Evolutionary conservation across 352 stramenopile species (phyloP).

Genomic region (Phytophthora citricola): DNA sequence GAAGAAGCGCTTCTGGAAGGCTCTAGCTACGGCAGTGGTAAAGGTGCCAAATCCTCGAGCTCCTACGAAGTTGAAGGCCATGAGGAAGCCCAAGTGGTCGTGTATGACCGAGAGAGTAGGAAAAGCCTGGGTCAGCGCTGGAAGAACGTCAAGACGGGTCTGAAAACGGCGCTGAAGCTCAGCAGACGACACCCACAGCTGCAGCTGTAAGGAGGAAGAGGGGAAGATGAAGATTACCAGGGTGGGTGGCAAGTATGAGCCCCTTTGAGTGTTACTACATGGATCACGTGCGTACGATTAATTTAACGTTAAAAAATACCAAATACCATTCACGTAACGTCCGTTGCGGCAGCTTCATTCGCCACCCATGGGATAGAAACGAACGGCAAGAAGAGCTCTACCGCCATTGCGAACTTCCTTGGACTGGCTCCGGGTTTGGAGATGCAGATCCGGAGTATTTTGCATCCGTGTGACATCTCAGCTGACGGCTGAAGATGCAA

Average conservation of each 20-base stretch:
- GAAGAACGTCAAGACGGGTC: conserved; percentile 20
- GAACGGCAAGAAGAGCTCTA: conserved; percentile 7
- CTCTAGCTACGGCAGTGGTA: conserved; percentile 11
- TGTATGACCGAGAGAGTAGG: conserved; percentile 3
- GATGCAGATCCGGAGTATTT: conserved; percentile 1
- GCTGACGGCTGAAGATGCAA: background rate
- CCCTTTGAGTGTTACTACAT: conserved; percentile 8
- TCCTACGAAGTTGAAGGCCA: background rate
- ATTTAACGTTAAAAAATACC: conserved; percentile 24
- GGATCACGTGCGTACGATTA: conserved; percentile 26
- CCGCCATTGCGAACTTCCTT: conserved; percentile 2
- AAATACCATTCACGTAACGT: conserved; percentile 1
- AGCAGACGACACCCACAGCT: conserved; percentile 16
- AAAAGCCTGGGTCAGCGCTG: conserved; percentile 31
- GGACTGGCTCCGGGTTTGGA: background rate
- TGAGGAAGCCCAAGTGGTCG: conserved; percentile 10
- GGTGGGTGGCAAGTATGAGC: conserved; percentile 14
- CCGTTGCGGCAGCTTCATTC: background rate
- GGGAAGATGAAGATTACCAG: conserved; percentile 6
- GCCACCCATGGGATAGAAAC: conserved; percentile 2
- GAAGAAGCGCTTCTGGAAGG: conserved; percentile 36
- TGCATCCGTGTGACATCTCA: conserved; percentile 16
- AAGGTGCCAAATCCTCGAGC: conserved; percentile 10
- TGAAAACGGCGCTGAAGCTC: conserved; percentile 25
- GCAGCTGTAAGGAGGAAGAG: conserved; percentile 9